Conservation (phyloP, 2,329 filamentous ascomycete genomes). For the Emmonsiellopsis sp. region DNA sequence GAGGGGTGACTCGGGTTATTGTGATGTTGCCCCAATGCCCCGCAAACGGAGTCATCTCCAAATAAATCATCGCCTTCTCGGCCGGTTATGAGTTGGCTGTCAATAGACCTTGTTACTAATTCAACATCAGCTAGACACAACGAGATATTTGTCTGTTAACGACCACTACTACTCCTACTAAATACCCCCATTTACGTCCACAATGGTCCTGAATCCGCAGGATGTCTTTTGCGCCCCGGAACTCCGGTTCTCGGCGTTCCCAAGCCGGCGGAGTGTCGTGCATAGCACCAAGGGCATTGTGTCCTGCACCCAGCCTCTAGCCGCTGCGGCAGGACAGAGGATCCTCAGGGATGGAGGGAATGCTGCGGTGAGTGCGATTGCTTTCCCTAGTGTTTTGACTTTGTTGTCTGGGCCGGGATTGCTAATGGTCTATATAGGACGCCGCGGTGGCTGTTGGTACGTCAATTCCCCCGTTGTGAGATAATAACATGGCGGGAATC, state of each 20-base stretch:
- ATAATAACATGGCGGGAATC: background rate
- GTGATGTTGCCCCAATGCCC: no score
- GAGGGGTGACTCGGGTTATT: no score
- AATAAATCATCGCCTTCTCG: no score
- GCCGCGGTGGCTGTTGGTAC: constrained; percentile 85
- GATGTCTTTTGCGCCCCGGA: constrained; percentile 9
- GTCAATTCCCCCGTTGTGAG: background rate
- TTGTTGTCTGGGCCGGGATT: background rate
- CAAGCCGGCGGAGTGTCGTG: constrained; percentile 80
- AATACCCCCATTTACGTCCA: background rate
- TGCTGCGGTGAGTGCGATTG: constrained; percentile 55
- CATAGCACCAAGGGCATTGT: constrained; percentile 91
- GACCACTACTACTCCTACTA: no score
- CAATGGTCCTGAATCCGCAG: constrained; percentile 7
- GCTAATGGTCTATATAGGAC: constrained; percentile 51
- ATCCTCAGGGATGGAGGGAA: constrained; percentile 85
- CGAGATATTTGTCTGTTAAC: background rate
- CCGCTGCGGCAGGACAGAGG: constrained; percentile 76
- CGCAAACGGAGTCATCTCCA: no score
- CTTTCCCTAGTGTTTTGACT: background rate
- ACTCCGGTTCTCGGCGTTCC: constrained; percentile 50
- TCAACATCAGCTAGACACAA: no score
- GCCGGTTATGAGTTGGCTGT: no score
- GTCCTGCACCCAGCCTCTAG: constrained; percentile 79
- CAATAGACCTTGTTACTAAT: no score